Evolutionary conservation across 331 rosid genomes (phyloP).

Genomic region (Pyracantha coccinea): DNA sequence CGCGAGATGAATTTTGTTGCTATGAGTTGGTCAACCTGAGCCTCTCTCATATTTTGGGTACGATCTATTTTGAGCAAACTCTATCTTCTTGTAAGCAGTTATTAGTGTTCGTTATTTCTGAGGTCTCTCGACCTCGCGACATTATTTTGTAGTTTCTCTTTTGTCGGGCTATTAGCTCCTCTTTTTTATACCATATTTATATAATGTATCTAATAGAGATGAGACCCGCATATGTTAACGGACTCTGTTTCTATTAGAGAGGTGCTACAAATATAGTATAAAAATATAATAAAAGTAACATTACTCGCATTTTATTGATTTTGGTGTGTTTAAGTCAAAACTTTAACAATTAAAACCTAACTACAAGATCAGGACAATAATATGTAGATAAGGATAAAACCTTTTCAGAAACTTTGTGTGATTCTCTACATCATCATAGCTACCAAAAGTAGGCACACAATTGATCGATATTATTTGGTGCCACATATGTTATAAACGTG

Average conservation of each 20-base stretch:
- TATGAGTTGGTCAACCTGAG: too few species aligned
- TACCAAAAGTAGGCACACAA: background rate
- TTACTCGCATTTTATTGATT: too few species aligned
- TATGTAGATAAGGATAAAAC: background rate
- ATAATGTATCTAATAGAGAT: too few species aligned
- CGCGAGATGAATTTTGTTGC: too few species aligned
- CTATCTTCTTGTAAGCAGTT: background rate
- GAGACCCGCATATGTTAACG: too few species aligned
- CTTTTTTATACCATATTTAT: too few species aligned
- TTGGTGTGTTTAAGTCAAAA: background rate
- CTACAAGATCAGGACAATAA: background rate
- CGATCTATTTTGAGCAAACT: too few species aligned
- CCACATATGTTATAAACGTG: background rate
- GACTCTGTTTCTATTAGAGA: fast-evolving
- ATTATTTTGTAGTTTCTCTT: background rate
- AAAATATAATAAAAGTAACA: background rate
- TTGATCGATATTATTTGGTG: background rate
- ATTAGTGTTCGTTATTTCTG: too few species aligned
- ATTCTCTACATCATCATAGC: background rate
- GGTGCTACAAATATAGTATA: too few species aligned
- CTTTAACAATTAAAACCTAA: background rate
- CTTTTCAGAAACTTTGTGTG: background rate
- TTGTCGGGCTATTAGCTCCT: background rate
- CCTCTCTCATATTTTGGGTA: too few species aligned
- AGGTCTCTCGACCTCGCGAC: background rate